Evolutionary conservation across 2,329 filamentous ascomycete genomes (phyloP), one percentile per base, ranked within the genome.

Genomic region (Cordyceps sp.): DNA sequence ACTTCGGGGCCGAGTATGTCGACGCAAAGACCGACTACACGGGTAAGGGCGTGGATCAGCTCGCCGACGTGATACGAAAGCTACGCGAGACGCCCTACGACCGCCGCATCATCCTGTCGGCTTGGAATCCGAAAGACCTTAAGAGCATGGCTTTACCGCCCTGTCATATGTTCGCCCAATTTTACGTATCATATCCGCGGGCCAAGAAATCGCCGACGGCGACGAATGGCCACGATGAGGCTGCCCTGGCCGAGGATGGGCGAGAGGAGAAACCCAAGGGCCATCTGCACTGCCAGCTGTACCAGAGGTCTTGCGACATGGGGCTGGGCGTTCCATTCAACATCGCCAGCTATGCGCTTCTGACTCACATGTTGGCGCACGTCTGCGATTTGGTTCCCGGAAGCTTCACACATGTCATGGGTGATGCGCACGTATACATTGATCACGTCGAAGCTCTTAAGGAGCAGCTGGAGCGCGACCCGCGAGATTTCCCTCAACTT

Each of bases 101-200:
- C 50, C 69, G 90, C 1, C 64, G 90, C 21, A 88, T 98, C 45
- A 83, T 98, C 38, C 66, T 98, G 36, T 80, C 69, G 39, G 90
- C 90, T 1, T 98, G 90, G 90, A 98, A 98, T 51, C 86, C 86
- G 0, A 71, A 70, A 7, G 86, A 93, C 52, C 54, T 94, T 41
- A 67, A 67, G 42, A 78, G 79, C 52, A 94, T 94, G 88, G 88
- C 84, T 2, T 62, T 94, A 20, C 86, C 88, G 39, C 88, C 88
- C 2, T 94, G 86, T 51, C 88, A 94, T 58, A 93, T 94, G 83
- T 93, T 94, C 61, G 86, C 86, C 5, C 88, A 94, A 50, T 94
- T 94, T 48, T 93, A 92, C 51, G 84, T 93, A 14, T 81, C 76
- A 0, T 92, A 74, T 50, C 80, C 79, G 10, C 44, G 52, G 12